phyloP scores from a whole-genome alignment of 164 flowering plant species.

The Saururus chinensis region DNA sequence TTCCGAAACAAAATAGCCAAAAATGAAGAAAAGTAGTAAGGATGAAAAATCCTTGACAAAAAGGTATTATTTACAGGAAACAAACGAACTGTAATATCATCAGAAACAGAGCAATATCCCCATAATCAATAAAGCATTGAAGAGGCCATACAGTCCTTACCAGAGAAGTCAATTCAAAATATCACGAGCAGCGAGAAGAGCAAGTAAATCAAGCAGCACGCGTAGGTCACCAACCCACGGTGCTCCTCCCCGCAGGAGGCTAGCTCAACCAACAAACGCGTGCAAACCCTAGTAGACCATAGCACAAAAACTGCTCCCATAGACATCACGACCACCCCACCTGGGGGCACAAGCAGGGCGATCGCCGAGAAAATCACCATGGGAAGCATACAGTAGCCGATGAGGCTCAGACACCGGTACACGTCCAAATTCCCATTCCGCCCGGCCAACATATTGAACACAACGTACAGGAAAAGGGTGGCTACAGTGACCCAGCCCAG shows the following conservation, averaged over 20 bases:
- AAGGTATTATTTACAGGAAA: too few relatives aligned
- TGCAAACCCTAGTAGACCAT: slow-evolving; percentile 73
- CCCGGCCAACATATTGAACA: slow-evolving; percentile 84
- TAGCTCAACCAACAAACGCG: slow-evolving; percentile 55
- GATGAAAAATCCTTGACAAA: too few relatives aligned
- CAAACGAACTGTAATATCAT: too few relatives aligned
- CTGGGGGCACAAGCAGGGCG: slow-evolving; percentile 61
- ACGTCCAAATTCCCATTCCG: slow-evolving; percentile 69
- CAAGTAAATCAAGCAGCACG: slow-evolving; percentile 74
- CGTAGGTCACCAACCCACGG: slow-evolving; percentile 70
- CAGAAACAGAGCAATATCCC: too few relatives aligned
- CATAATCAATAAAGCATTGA: too few relatives aligned
- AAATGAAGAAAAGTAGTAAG: too few relatives aligned
- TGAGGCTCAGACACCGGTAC: slow-evolving; percentile 64
- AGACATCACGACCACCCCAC: slow-evolving; percentile 28
- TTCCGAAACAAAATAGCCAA: too few relatives aligned
- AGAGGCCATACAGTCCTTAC: neutral
- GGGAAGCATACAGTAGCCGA: slow-evolving; percentile 81
- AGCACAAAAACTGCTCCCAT: slow-evolving; percentile 50
- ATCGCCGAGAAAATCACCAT: slow-evolving; percentile 70
- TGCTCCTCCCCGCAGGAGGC: slow-evolving; percentile 74
- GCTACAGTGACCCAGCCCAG: slow-evolving; percentile 82
- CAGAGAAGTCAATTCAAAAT: slow-evolving; percentile 26
- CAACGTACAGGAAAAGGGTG: slow-evolving; percentile 59
- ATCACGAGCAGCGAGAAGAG: slow-evolving; percentile 69